Conservation (phyloP, 1,284 basidiomycete genomes). For the Leccinum ponderosum region DNA sequence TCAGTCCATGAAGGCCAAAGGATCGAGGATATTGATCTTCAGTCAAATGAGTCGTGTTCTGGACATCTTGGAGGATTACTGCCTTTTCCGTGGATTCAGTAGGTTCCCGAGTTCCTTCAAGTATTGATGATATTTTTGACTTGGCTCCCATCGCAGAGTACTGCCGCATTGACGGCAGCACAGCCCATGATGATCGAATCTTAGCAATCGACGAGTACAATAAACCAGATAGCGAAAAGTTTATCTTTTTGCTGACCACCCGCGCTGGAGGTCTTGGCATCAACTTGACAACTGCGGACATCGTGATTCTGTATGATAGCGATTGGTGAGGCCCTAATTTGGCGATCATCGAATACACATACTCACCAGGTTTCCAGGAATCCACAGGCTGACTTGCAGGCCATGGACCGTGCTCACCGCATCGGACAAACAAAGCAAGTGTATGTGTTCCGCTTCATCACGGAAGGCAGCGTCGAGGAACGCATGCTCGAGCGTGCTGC, state of each 20-base stretch:
- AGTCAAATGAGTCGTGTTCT: conserved; percentile 96
- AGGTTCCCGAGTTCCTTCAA: conserved; percentile 33
- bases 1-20: conserved; percentile 86
- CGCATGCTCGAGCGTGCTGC: conserved; percentile 96
- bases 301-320: conserved; percentile 97
- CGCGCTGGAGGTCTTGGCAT: conserved; percentile 99
- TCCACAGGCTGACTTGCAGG: conserved; percentile 97
- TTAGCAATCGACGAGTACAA: conserved; percentile 98
- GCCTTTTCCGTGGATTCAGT: conserved; percentile 91
- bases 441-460: conserved; percentile 97
- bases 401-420: conserved; percentile 98
- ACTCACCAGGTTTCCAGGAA: conserved; percentile 57
- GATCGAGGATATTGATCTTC: conserved; percentile 95
- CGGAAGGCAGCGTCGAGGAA: conserved; percentile 96
- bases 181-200: conserved; percentile 96
- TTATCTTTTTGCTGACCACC: conserved; percentile 96
- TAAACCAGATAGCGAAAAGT: conserved; percentile 92
- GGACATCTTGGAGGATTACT: conserved; percentile 98
- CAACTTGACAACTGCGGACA: conserved; percentile 93
- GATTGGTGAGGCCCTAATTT: conserved; percentile 68
- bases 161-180: conserved; percentile 95
- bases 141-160: conserved; percentile 61
- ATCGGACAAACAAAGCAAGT: conserved; percentile 99
- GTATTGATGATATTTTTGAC: not conserved
- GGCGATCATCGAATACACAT: not conserved